phyloP scores from a whole-genome alignment of 2,329 filamentous ascomycete species.

The Mycosphaerella sp. region DNA sequence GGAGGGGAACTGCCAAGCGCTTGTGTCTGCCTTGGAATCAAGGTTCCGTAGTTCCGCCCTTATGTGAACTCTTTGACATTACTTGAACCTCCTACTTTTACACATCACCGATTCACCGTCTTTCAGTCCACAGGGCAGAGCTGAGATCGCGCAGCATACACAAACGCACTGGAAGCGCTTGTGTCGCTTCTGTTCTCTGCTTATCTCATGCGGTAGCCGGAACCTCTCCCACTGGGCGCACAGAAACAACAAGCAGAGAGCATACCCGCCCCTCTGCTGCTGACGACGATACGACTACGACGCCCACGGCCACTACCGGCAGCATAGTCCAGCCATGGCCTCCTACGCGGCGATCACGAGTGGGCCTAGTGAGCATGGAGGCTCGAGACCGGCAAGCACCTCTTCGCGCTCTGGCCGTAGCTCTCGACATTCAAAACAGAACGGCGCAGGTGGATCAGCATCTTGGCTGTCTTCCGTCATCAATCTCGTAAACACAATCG shows the following conservation, averaged over 20 bases:
- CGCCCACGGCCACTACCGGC: not conserved
- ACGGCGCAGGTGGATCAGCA: constrained; percentile 64
- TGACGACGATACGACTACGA: constrained; percentile 1
- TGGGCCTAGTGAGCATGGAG: constrained; percentile 35
- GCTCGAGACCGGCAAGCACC: constrained; percentile 36
- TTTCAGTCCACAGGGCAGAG: not conserved
- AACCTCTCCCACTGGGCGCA: constrained; percentile 2
- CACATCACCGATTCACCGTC: not conserved
- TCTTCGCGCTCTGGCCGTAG: constrained; percentile 45
- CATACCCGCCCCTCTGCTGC: not conserved
- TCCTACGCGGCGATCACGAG: constrained; percentile 42
- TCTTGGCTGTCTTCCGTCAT: constrained; percentile 86
- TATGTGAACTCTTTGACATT: too few relatives aligned
- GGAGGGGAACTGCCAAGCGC: not conserved
- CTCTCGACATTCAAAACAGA: constrained; percentile 61
- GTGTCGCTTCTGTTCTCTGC: constrained; percentile 6
- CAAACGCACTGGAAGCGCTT: constrained; percentile 1
- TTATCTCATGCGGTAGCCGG: constrained; percentile 7
- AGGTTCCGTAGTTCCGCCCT: too few relatives aligned
- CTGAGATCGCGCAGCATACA: not conserved
- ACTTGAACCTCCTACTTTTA: too few relatives aligned
- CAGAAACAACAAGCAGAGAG: not conserved
- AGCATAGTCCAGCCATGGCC: constrained; percentile 33
- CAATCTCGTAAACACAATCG: constrained; percentile 94
- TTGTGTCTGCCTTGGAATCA: too few relatives aligned